Conservation (phyloP, 352 stramenopile genomes). For the Pythium aquatile region DNA sequence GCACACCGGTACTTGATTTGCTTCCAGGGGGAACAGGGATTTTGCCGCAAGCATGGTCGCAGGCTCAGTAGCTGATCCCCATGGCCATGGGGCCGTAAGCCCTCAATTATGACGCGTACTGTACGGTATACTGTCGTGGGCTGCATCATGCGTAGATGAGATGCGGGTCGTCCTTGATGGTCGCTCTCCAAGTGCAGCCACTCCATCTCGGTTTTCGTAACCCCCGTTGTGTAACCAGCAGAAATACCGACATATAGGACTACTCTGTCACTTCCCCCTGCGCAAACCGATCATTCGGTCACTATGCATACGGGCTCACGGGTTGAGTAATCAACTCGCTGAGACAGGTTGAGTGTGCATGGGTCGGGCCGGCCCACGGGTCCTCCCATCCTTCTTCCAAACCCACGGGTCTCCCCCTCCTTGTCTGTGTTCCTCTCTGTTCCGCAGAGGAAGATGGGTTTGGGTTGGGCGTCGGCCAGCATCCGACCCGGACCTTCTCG, state of each 20-base stretch:
- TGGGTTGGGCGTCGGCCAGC: neutral
- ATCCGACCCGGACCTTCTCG: neutral
- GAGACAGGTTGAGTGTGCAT: conserved; percentile 19
- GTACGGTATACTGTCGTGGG: too few species aligned
- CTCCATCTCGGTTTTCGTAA: too few species aligned
- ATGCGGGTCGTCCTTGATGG: too few species aligned
- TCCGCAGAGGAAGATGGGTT: neutral
- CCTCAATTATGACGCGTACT: too few species aligned
- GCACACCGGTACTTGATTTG: too few species aligned
- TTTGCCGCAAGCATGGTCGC: too few species aligned
- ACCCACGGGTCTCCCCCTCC: neutral
- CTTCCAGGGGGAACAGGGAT: too few species aligned
- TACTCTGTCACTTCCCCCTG: neutral
- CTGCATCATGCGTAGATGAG: too few species aligned
- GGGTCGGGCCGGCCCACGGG: neutral
- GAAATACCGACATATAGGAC: neutral
- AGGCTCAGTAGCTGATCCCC: too few species aligned
- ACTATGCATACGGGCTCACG: neutral
- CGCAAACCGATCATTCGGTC: neutral
- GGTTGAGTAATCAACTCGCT: conserved; percentile 10
- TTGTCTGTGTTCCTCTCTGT: neutral
- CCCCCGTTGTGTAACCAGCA: neutral
- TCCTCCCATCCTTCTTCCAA: neutral
- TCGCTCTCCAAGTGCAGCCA: too few species aligned
- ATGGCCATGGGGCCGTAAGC: too few species aligned